These are phyloP conservation scores for Anthostomella pinea DNA, from an alignment of 2,329 filamentous ascomycete genomes.

Conservation along the genomic window DNA sequence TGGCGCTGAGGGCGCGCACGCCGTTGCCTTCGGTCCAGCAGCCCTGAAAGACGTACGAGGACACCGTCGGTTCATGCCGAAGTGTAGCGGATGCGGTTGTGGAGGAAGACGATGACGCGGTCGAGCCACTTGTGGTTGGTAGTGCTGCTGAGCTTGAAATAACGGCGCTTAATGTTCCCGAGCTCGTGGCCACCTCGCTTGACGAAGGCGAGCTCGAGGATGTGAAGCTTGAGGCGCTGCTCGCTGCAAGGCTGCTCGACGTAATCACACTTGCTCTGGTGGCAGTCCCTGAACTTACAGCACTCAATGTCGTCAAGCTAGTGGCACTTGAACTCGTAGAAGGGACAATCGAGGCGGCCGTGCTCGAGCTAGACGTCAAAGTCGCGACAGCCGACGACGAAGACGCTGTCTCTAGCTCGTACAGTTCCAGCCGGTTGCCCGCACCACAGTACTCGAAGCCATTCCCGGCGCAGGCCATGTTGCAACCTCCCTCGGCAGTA, in stretches of 20 bases:
- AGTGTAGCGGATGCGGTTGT: slow-evolving; percentile 16
- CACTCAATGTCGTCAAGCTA: not conserved
- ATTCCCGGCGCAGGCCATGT: slow-evolving; percentile 37
- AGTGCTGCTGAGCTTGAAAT: too few relatives aligned
- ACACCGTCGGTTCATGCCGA: slow-evolving; percentile 30
- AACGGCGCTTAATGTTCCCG: too few relatives aligned
- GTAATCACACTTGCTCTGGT: slow-evolving; percentile 12
- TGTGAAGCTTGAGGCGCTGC: slow-evolving; percentile 1
- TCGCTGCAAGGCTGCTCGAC: slow-evolving; percentile 1
- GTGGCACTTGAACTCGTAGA: not conserved
- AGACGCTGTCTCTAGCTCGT: slow-evolving; percentile 25
- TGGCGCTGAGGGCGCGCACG: slow-evolving; percentile 33
- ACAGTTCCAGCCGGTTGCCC: slow-evolving; percentile 37
- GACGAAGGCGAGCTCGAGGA: too few relatives aligned
- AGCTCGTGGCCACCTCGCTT: not conserved
- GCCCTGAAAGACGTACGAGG: slow-evolving; percentile 35
- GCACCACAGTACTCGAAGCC: slow-evolving; percentile 38
- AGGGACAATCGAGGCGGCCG: not conserved
- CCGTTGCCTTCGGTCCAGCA: slow-evolving; percentile 40
- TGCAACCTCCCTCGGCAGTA: slow-evolving; percentile 35
- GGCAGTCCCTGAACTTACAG: too few relatives aligned
- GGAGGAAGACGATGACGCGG: slow-evolving; percentile 6
- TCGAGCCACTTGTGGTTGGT: not conserved
- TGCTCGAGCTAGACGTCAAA: slow-evolving; percentile 4
- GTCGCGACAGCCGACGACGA: slow-evolving; percentile 9